phyloP scores from a whole-genome alignment of 2,329 filamentous ascomycete genomes.

The Dothideomycetidae sp. region DNA sequence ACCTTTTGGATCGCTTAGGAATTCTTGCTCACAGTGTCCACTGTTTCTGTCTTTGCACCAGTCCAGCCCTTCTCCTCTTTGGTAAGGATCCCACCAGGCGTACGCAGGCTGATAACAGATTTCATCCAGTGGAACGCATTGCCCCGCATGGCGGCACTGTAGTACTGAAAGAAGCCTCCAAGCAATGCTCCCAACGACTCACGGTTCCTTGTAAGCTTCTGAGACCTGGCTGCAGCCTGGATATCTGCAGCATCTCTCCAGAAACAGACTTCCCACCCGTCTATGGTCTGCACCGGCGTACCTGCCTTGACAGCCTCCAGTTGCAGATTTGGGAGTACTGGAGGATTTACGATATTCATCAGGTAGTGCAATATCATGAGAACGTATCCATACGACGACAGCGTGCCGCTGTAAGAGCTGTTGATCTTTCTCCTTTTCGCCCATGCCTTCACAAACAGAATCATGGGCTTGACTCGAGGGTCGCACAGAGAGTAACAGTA shows the following conservation, averaged over 20 bases:
- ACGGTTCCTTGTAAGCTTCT: constrained; percentile 51
- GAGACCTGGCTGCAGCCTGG: constrained; percentile 40
- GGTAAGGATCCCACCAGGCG: constrained; percentile 49
- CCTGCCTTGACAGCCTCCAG: constrained; percentile 19
- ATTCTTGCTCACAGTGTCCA: constrained; percentile 34
- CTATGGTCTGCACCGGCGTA: constrained; percentile 17
- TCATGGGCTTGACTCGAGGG: constrained; percentile 58
- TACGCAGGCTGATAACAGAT: constrained; percentile 66
- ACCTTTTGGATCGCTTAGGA: too few relatives aligned
- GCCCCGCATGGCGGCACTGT: constrained; percentile 46
- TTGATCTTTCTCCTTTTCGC: constrained; percentile 77
- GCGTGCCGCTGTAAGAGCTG: constrained; percentile 68
- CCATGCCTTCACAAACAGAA: constrained; percentile 84
- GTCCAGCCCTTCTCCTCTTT: constrained; percentile 79
- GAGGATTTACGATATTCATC: constrained; percentile 65
- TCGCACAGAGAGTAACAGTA: constrained; percentile 74
- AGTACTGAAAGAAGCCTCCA: constrained; percentile 80
- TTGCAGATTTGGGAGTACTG: constrained; percentile 75
- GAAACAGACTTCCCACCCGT: constrained; percentile 57
- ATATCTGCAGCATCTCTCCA: constrained; percentile 65
- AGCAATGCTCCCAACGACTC: constrained; percentile 59
- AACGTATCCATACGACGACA: constrained; percentile 84
- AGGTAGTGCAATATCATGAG: constrained; percentile 87
- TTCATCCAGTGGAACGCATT: constrained; percentile 63
- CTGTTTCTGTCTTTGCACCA: constrained; percentile 54